Conservation (phyloP, 495 filamentous ascomycete genomes). For the Neurospora sp. region DNA sequence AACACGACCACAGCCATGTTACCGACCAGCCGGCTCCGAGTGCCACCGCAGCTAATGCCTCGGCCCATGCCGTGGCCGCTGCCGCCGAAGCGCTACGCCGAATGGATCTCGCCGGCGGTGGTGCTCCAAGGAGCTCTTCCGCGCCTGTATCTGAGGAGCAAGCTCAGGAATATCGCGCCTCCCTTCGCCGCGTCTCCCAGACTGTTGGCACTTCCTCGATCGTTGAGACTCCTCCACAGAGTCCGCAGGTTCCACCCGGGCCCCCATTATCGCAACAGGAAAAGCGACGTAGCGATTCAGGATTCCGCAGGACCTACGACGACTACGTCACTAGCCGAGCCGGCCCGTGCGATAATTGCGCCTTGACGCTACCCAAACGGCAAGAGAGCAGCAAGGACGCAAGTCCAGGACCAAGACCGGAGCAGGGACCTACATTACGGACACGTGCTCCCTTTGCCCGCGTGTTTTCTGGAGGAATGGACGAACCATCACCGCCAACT, state of each 20-base stretch:
- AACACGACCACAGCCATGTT: background rate
- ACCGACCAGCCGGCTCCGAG: constrained; percentile 27
- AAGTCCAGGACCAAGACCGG: constrained; percentile 4
- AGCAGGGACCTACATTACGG: constrained; percentile 31
- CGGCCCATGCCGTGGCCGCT: constrained; percentile 20
- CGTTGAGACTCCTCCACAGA: constrained; percentile 53
- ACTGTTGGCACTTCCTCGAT: constrained; percentile 23
- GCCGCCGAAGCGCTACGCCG: constrained; percentile 33
- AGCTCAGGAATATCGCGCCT: constrained; percentile 29
- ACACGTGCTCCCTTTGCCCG: constrained; percentile 41
- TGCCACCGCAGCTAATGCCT: constrained; percentile 13
- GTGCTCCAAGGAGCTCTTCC: constrained; percentile 28
- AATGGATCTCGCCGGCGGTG: constrained; percentile 23
- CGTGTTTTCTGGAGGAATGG: constrained; percentile 27
- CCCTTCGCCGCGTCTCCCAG: constrained; percentile 23
- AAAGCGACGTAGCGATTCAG: constrained; percentile 35
- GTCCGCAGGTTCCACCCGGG: constrained; percentile 38
- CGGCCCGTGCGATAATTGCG: constrained; percentile 51
- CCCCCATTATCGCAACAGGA: constrained; percentile 15
- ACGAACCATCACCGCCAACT: constrained; percentile 28
- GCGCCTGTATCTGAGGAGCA: constrained; percentile 30
- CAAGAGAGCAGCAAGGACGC: constrained; percentile 27
- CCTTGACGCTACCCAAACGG: constrained; percentile 47
- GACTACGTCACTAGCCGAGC: constrained; percentile 44
- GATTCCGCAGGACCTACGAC: constrained; percentile 44